Percentiles rank a stretch among this genome's conserved stretches.
Conservation (phyloP, 768 basidiomycete species). For the Scleroderma citrinum region DNA sequence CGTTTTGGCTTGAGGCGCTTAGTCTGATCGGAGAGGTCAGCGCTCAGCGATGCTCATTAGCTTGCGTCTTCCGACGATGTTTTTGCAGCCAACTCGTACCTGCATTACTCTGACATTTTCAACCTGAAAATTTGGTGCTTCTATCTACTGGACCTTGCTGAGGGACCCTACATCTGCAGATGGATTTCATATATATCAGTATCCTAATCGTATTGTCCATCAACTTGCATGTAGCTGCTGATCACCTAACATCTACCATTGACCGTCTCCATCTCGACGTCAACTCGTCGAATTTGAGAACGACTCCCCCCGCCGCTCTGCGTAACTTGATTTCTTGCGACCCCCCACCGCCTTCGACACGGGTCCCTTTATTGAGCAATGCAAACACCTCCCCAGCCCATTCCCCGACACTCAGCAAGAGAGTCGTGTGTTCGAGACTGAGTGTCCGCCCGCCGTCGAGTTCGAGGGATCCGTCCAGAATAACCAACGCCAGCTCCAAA, state of each 20-base stretch:
- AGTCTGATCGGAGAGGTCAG: not conserved
- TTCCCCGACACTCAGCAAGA: constrained; percentile 68
- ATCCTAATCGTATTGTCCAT: too few species aligned
- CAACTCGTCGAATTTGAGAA: constrained; percentile 74
- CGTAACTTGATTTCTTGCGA: constrained; percentile 54
- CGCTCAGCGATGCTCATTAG: not conserved
- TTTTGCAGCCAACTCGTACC: too few species aligned
- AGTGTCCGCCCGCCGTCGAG: constrained; percentile 73
- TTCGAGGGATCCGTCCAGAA: constrained; percentile 69
- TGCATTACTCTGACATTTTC: too few species aligned
- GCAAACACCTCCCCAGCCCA: constrained; percentile 74
- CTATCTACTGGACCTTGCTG: too few species aligned
- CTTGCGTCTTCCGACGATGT: too few species aligned
- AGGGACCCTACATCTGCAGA: too few species aligned
- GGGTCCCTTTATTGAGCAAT: constrained; percentile 57
- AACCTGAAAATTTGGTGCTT: too few species aligned
- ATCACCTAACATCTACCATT: constrained; percentile 42
- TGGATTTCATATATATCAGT: too few species aligned
- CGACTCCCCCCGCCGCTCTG: constrained; percentile 70
- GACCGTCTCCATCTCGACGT: constrained; percentile 61
- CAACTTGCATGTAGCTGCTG: not conserved
- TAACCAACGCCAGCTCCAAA: constrained; percentile 71
- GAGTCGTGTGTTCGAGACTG: constrained; percentile 65
- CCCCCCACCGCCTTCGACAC: constrained; percentile 60
- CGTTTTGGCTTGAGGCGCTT: not conserved